Evolutionary conservation across 345 rosid genomes (phyloP), one percentile per base, ranked within the genome.

Genomic region (Trapa bicornis): DNA sequence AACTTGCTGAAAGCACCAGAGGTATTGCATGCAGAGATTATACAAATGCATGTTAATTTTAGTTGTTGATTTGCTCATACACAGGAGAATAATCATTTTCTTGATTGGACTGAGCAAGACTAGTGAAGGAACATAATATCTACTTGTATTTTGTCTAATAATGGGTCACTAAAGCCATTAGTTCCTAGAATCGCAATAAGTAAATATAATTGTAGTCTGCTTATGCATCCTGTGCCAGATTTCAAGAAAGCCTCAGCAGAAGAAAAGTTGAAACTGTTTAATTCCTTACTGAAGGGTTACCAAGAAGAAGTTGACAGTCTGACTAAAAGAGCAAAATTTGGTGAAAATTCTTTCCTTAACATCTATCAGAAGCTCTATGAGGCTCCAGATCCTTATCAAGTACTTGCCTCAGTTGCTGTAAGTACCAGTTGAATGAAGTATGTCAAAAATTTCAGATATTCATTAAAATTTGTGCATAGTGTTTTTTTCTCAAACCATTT

Each of bases 301-400:
- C 99, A 91, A 79, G 99, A 94, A 84, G 99, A 94, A 87, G 97
- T 94, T 39, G 97, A 94, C 82, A 94, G 91, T 80, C 88, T 94
- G 66, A 94, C 99, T 71, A 94, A 94, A 84, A 91, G 99, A 79
- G 97, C 97, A 39, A 94, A 94, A 74, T 89, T 85, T 80, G 97
- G 97, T 71, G 97, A 94, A 77, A 94, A 94, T 83, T 86, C 97
- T 69, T 91, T 94, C 81, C 92, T 91, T 58, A 91, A 91, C 77
- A 87, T 94, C 70, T 94, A 94, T 80, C 99, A 94, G 75, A 94
- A 94, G 69, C 90, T 94, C 47, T 94, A 94, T 76, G 97, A 94
- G 85, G 99, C 99, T 68, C 99, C 99, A 36, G 99, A 94, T 81
- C 99, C 97, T 68, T 89, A 81, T 82, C 96, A 89, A 5, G 86